Evolutionary conservation across 805 yeast species (phyloP).

Genomic region (Lipomyces orientalis): DNA sequence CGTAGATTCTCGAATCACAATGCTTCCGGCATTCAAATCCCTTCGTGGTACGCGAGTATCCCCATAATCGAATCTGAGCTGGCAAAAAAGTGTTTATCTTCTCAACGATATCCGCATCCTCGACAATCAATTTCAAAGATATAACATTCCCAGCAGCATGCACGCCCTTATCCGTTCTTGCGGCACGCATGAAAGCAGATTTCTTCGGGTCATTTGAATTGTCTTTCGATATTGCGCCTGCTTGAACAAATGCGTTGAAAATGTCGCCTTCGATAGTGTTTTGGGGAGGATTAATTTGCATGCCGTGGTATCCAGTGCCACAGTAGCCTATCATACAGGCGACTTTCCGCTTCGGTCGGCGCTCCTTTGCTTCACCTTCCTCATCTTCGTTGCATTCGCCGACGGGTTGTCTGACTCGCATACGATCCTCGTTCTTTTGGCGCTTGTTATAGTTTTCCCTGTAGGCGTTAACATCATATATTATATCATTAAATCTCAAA

Average conservation of each 20-base stretch:
- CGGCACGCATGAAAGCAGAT: constrained; percentile 68
- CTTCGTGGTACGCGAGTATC: constrained; percentile 83
- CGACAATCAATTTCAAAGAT: constrained; percentile 80
- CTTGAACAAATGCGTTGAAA: constrained; percentile 78
- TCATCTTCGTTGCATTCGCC: constrained; percentile 10
- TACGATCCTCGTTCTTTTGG: constrained; percentile 1
- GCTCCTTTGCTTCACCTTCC: constrained; percentile 30
- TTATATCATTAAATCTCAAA: not conserved
- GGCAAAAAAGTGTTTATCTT: constrained; percentile 81
- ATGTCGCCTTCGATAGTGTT: constrained; percentile 90
- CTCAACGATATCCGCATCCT: constrained; percentile 72
- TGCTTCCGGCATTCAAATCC: constrained; percentile 92
- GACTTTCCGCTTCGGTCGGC: constrained; percentile 75
- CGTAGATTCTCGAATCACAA: constrained; percentile 96
- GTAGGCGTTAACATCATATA: not conserved
- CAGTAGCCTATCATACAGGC: constrained; percentile 93
- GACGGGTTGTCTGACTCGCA: constrained; percentile 1
- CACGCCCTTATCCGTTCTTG: constrained; percentile 91
- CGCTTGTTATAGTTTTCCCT: constrained; percentile 1
- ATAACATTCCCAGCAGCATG: constrained; percentile 96
- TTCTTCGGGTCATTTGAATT: constrained; percentile 89
- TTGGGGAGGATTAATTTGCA: constrained; percentile 85
- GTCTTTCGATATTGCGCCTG: constrained; percentile 87
- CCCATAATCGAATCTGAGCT: constrained; percentile 90
- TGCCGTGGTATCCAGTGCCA: constrained; percentile 95